These are phyloP conservation scores for Teratosphaeria destructans DNA, from an alignment of 2,329 filamentous ascomycete genomes.

Conservation along the genomic window DNA sequence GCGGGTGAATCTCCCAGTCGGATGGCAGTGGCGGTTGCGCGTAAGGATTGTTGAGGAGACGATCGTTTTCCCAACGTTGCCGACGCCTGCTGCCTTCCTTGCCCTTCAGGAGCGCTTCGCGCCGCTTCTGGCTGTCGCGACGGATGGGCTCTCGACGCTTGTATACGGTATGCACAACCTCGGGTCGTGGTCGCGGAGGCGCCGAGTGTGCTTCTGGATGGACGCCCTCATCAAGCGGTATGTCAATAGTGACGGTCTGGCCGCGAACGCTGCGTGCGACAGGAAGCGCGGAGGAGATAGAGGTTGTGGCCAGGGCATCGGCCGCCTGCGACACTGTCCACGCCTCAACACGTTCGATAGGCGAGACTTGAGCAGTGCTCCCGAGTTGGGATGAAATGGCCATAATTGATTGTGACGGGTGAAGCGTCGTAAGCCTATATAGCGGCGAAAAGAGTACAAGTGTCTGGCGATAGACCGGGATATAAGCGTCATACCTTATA, in stretches of 20 bases:
- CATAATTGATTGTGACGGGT: constrained; percentile 4
- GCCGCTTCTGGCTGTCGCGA: constrained; percentile 52
- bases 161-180: constrained; percentile 27
- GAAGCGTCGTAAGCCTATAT: background rate
- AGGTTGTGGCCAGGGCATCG: constrained; percentile 31
- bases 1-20: constrained; percentile 77
- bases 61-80: constrained; percentile 93
- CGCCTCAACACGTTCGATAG: constrained; percentile 30
- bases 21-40: constrained; percentile 67
- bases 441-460: background rate
- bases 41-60: constrained; percentile 75
- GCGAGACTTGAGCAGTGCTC: constrained; percentile 7
- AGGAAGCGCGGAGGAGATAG: constrained; percentile 26
- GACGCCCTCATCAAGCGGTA: constrained; percentile 58
- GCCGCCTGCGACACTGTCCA: constrained; percentile 39
- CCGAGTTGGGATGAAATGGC: constrained; percentile 10
- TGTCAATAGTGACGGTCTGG: constrained; percentile 55
- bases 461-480: background rate
- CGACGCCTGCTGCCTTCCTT: constrained; percentile 82
- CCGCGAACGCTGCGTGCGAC: constrained; percentile 31
- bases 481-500: too few relatives aligned
- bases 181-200: constrained; percentile 12
- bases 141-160: constrained; percentile 45
- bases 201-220: constrained; percentile 14
- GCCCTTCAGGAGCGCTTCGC: constrained; percentile 73